A percentile compares a stretch with the other conserved stretches of the same genome.
These are phyloP conservation scores for Clitoria ternatea DNA, from an alignment of 306 rosid genomes.

Conservation along the genomic window DNA sequence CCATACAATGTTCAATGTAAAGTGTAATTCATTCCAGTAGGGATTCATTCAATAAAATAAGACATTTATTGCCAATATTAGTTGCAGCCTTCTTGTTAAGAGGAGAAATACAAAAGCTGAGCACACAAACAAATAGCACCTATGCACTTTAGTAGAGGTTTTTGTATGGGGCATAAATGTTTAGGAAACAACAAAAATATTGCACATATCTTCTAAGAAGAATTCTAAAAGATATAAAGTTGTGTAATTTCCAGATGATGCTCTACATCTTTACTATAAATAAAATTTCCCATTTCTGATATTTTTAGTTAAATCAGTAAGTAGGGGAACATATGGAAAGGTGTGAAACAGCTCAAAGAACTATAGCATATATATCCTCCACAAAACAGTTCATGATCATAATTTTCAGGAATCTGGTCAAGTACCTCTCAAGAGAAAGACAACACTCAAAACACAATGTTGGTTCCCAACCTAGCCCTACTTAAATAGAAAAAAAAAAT, in stretches of 20 bases:
- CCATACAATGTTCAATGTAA: not conserved
- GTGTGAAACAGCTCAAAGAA: not conserved
- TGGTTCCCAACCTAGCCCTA: not conserved
- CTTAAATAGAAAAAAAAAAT: not conserved
- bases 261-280: not conserved
- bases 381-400: no score
- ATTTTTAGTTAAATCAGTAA: constrained; percentile 4
- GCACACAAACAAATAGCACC: not conserved
- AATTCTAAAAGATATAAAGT: not conserved
- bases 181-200: not conserved
- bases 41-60: not conserved
- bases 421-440: not conserved
- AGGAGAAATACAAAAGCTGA: no score
- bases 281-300: not conserved
- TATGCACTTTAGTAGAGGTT: no score
- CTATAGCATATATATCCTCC: not conserved
- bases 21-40: not conserved
- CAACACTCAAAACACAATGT: not conserved
- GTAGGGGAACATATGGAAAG: not conserved
- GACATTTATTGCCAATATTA: not conserved
- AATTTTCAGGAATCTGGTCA: not conserved
- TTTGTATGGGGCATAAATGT: not conserved
- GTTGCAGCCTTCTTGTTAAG: not conserved
- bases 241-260: not conserved
- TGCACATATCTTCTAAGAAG: not conserved